Evolutionary conservation across 140 eudicot species (phyloP), one percentile per base, ranked within the genome.

Genomic region (Cichorium intybus): DNA sequence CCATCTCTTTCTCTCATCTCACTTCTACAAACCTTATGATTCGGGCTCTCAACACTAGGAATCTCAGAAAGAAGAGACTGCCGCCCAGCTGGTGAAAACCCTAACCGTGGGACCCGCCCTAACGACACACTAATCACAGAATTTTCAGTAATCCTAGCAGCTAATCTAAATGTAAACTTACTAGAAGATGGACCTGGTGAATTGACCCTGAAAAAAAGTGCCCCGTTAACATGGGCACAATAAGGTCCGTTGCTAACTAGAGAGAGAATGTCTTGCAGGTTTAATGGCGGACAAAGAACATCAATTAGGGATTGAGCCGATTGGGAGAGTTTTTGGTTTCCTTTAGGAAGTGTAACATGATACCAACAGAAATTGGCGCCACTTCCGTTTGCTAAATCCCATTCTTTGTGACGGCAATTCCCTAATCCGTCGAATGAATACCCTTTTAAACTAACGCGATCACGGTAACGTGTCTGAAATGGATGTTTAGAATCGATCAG

Each of bases 351-450:
- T 77, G 88, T 95, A 2, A 88, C 95, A 73, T 92, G 99, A 71
- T 88, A 92, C 99, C 97, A 92, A 77, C 99, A 92, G 66, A 92
- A 92, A 24, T 92, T 93, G 61, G 77, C 80, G 23, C 82, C 90
- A 56, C 34, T 70, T 21, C 95, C 95, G 70, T 88, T 90, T 21
- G 51, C 11, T 47, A 92, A 84, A 66, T 88, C 95, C 99, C 99
- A 85, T 60, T 92, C 96, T 37, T 92, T 88, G 59, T 85, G 79
- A 53, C 77, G 85, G 51, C 83, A 92, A 70, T 83, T 81, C 14
- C 99, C 99, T 31, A 81, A 77, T 7, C 99, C 99, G 75, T 92
- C 96, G 43, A 92, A 93, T 22, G 89, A 84, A 55, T 93, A 93
- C 6, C 90, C 94, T 75, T 84, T 83, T 29, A 66, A 64, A 51